A percentile compares a stretch with the other conserved stretches of the same genome.
Conservation (phyloP, 2,329 filamentous ascomycete genomes). For the Raffaelea ambrosiae region DNA sequence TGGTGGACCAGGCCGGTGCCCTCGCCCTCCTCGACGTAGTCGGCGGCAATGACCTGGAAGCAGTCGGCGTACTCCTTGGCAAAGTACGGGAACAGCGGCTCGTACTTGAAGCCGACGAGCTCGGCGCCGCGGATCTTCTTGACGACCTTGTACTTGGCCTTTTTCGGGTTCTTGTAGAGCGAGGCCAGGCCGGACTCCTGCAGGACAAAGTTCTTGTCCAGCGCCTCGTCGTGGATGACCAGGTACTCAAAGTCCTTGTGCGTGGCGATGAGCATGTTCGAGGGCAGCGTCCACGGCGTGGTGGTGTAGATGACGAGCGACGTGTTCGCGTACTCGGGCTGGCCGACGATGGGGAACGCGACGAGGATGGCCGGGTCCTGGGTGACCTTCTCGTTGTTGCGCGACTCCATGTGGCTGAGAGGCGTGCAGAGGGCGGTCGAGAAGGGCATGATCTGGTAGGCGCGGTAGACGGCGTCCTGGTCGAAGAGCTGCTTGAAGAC, state of each 20-base stretch:
- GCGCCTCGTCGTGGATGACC: constrained; percentile 75
- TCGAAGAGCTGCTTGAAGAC: constrained; percentile 90
- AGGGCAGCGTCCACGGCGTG: constrained; percentile 72
- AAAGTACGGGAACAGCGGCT: constrained; percentile 85
- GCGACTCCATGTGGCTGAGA: constrained; percentile 86
- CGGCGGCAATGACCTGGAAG: constrained; percentile 74
- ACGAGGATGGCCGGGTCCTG: constrained; percentile 87
- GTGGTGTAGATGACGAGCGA: constrained; percentile 81
- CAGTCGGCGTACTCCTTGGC: constrained; percentile 79
- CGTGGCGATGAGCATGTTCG: constrained; percentile 63
- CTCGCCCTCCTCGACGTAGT: constrained; percentile 80
- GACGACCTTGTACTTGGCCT: constrained; percentile 83
- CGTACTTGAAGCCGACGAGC: constrained; percentile 82
- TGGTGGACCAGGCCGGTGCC: constrained; percentile 94
- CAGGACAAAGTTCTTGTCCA: constrained; percentile 76
- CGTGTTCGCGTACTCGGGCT: constrained; percentile 69
- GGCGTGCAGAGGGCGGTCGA: constrained; percentile 85
- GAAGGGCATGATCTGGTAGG: constrained; percentile 90
- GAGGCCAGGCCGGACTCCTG: constrained; percentile 73
- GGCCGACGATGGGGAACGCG: constrained; percentile 72
- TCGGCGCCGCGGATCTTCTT: constrained; percentile 73
- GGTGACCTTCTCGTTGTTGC: constrained; percentile 90
- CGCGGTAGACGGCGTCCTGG: constrained; percentile 82
- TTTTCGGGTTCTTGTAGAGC: constrained; percentile 91
- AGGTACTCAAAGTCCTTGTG: constrained; percentile 74